phyloP scores from a whole-genome alignment of 495 filamentous ascomycete species.

The Lepraria neglecta region DNA sequence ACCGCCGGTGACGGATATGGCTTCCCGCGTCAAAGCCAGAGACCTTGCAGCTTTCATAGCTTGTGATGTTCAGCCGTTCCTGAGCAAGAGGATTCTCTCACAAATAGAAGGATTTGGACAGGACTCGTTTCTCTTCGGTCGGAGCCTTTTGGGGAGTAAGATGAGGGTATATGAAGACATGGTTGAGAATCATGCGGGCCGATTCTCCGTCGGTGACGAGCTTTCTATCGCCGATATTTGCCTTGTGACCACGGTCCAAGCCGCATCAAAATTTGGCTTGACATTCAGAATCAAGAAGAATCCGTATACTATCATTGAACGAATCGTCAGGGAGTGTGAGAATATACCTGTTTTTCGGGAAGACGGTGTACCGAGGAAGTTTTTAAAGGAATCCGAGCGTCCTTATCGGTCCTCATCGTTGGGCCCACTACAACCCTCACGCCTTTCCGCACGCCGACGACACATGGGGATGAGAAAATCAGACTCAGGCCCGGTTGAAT shows the following conservation, averaged over 20 bases:
- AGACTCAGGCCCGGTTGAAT: too few relatives aligned
- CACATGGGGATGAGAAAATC: too few relatives aligned
- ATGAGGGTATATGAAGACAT: neutral
- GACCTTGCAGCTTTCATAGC: conserved; percentile 7
- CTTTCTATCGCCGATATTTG: neutral
- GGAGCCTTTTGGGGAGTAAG: neutral
- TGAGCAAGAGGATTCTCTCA: neutral
- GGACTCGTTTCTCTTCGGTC: too few relatives aligned
- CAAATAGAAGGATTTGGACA: too few relatives aligned
- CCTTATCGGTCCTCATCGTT: too few relatives aligned
- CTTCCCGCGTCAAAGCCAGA: neutral
- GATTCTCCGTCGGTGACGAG: neutral
- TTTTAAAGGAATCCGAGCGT: too few relatives aligned
- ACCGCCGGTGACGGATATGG: conserved; percentile 12
- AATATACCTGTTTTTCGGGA: neutral
- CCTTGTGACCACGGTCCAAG: neutral
- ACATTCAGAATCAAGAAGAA: neutral
- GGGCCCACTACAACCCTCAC: too few relatives aligned
- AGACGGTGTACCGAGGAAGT: neutral
- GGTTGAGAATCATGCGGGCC: neutral
- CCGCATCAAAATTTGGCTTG: neutral
- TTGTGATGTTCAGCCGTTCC: conserved; percentile 1
- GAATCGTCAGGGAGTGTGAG: conserved; percentile 1
- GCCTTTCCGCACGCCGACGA: too few relatives aligned
- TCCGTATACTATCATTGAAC: neutral